Base-by-base conservation (phyloP, 768 basidiomycete species). In the Lyophyllum semitale region DNA sequence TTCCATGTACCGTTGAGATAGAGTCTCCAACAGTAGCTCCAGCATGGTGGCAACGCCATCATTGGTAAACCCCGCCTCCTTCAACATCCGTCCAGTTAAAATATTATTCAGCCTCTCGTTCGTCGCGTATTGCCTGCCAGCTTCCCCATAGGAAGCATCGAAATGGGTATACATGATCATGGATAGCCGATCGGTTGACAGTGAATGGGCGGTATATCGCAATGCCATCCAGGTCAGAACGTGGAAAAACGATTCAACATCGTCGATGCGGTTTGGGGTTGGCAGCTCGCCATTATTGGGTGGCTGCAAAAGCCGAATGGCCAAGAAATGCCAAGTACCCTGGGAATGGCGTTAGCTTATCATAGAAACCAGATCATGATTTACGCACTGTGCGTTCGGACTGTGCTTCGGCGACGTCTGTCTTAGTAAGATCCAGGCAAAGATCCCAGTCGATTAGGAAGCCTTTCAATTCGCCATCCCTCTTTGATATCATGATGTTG, bases 361-460 rank as follows among this genome's bases (percentile, higher is more conserved):
- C 8, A 33, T 29, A 43, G 20, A 25, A 25, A 15, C 13, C 17
- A 18, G 33, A 37, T 8, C 12, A 6, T 22, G 27, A 8, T 1
- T 7, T 35, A 17, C 45, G 9, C 46, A 54, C 53, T 20, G 51
- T 42, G 17, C 45, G 53, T 33, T 41, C 45, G 1, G 12, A 9
- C 26, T 48, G 53, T 22, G 38, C 50, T 51, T n/a, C n/a, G n/a
- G 7, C 53, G 23, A 6, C 35, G 8, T 23, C 20, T 20, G 11
- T 2, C 43, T 25, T n/a, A 23, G 26, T 8, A 13, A 51, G 23
- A 32, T 54, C 45, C n/a, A 40, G 25, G 22, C 35, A 40, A 9
- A 54, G 40, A 22, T 48, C 53, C 53, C 53, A 47, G 30, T 54
- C 53, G 27, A 48, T 48, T 23, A 54, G n/a, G n/a, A 46, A 48